A percentile compares a stretch with the other conserved stretches of the same genome.
These are phyloP conservation scores for Talaromyces sp. DNA, from an alignment of 2,329 filamentous ascomycete genomes.

Conservation along the genomic window DNA sequence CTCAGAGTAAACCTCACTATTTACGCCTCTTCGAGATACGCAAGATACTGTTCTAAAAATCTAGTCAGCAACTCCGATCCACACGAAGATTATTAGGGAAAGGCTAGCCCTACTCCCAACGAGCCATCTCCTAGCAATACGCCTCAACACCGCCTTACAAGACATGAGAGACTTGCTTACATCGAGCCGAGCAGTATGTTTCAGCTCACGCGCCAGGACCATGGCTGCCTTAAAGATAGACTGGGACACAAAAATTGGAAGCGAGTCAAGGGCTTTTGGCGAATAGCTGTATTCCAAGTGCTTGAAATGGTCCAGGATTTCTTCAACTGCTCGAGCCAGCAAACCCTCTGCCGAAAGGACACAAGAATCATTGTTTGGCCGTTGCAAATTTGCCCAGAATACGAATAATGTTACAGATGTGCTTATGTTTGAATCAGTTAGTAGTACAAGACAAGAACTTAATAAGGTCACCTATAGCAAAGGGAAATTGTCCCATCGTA, in stretches of 20 bases:
- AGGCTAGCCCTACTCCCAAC: not conserved
- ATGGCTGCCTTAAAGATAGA: not conserved
- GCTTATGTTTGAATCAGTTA: not conserved
- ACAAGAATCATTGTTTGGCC: not conserved
- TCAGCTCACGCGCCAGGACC: not conserved
- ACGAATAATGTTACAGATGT: not conserved
- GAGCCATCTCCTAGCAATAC: not conserved
- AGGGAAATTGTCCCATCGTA: constrained; percentile 2
- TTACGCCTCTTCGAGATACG: not conserved
- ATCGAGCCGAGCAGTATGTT: not conserved
- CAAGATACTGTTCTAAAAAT: not conserved
- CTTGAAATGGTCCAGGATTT: not conserved
- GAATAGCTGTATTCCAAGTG: not conserved
- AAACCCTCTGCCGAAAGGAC: not conserved
- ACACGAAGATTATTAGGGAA: not conserved
- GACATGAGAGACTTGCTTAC: not conserved
- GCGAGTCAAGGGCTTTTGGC: not conserved
- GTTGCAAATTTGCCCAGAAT: not conserved
- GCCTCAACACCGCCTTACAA: not conserved
- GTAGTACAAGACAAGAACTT: not conserved
- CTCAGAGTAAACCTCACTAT: not conserved
- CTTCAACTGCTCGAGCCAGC: not conserved
- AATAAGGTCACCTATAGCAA: not conserved
- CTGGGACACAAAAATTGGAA: not conserved
- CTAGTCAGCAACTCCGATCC: not conserved